Evolutionary conservation across 2,329 filamentous ascomycete species (phyloP).

Genomic region (Neofusicoccum cordaticola): DNA sequence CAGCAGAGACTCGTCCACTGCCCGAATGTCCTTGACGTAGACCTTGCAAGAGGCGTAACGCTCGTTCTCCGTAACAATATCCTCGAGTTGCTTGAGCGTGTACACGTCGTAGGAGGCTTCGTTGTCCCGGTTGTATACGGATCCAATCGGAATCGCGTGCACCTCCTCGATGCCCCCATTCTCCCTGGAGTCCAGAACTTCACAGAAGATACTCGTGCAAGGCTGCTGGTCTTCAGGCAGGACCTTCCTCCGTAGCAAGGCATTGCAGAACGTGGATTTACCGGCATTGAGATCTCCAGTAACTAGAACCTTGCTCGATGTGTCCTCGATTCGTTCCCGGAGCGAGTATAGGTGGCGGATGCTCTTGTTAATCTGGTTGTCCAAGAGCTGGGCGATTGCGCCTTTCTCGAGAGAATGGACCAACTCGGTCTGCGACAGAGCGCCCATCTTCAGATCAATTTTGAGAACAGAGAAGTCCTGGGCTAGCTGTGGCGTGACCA

Average conservation of each 20-base stretch:
- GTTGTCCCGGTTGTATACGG: conserved; percentile 79
- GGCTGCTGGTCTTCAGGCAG: conserved; percentile 96
- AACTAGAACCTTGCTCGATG: conserved; percentile 91
- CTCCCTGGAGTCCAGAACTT: conserved; percentile 87
- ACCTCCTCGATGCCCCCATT: conserved; percentile 92
- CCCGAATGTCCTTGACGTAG: conserved; percentile 85
- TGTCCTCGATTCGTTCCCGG: conserved; percentile 93
- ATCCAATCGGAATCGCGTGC: conserved; percentile 84
- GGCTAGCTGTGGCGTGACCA: conserved; percentile 88
- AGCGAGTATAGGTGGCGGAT: conserved; percentile 85
- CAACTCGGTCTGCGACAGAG: conserved; percentile 80
- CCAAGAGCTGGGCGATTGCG: conserved; percentile 84
- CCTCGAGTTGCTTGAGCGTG: conserved; percentile 72
- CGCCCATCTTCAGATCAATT: conserved; percentile 85
- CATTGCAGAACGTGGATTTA: conserved; percentile 98
- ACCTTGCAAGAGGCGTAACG: conserved; percentile 94
- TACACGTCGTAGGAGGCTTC: conserved; percentile 94
- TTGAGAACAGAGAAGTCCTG: conserved; percentile 96
- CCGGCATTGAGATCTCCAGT: conserved; percentile 96
- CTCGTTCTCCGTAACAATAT: conserved; percentile 84
- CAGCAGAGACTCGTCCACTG: conserved; percentile 87
- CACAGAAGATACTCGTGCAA: conserved; percentile 97
- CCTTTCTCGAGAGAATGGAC: conserved; percentile 92
- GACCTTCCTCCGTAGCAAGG: conserved; percentile 86
- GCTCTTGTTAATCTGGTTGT: conserved; percentile 91